A percentile compares a stretch with the other conserved stretches of the same genome.
These are phyloP conservation scores for Ustilago esculenta DNA, from an alignment of 1,284 basidiomycete genomes.

Conservation along the genomic window DNA sequence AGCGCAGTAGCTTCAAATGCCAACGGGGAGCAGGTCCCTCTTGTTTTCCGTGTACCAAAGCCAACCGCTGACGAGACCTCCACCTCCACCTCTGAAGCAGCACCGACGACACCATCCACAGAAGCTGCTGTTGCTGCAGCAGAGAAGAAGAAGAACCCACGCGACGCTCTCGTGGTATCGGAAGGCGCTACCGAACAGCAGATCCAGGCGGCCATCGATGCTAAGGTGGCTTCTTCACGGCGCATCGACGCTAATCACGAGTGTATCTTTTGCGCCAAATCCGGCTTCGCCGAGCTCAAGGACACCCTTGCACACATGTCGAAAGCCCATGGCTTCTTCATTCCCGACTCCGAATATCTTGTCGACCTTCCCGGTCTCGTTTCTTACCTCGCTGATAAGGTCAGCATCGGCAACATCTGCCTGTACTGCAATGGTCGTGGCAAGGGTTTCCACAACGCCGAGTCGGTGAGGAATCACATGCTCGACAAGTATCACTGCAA, in stretches of 20 bases:
- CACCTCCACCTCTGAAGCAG: slow-evolving; percentile 1
- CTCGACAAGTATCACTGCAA: slow-evolving; percentile 79
- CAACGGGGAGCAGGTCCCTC: slow-evolving; percentile 23
- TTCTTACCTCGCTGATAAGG: slow-evolving; percentile 89
- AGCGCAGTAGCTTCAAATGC: slow-evolving; percentile 1
- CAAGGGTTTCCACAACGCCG: slow-evolving; percentile 54
- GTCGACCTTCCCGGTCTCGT: slow-evolving; percentile 84
- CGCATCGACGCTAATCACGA: slow-evolving; percentile 58
- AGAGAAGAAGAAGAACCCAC: slow-evolving; percentile 34
- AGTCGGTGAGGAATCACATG: slow-evolving; percentile 65
- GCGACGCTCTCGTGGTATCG: slow-evolving; percentile 35
- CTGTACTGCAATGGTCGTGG: slow-evolving; percentile 76
- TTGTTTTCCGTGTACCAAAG: slow-evolving; percentile 42
- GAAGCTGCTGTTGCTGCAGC: slow-evolving; percentile 19
- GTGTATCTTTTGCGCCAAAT: slow-evolving; percentile 81
- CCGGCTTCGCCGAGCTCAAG: slow-evolving; percentile 72
- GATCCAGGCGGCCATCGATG: slow-evolving; percentile 58
- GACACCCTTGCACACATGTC: slow-evolving; percentile 89
- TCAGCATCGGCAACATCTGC: slow-evolving; percentile 91
- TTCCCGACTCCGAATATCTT: slow-evolving; percentile 92
- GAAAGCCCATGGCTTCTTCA: slow-evolving; percentile 87
- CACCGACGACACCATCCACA: slow-evolving; percentile 9
- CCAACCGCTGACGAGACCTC: slow-evolving; percentile 7
- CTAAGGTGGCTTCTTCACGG: slow-evolving; percentile 56
- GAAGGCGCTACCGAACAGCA: slow-evolving; percentile 59